Evolutionary conservation across 2,329 filamentous ascomycete species (phyloP), one percentile per base, ranked within the genome.

Genomic region (Orbilia blumenaviensis): DNA sequence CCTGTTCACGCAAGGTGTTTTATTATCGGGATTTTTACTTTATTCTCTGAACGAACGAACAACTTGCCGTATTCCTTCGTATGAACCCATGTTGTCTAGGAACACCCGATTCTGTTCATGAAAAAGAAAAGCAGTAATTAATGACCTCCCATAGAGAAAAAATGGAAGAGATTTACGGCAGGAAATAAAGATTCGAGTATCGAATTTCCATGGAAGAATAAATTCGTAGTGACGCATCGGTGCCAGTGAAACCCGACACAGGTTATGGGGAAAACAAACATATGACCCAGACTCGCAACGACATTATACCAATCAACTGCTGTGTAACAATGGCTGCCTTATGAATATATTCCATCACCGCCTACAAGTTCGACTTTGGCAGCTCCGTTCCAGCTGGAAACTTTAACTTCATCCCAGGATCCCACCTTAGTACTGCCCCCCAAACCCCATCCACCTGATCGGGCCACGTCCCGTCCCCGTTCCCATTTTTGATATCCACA

Each of bases 1-100:
- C 71, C 71, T 76, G 72, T 76, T 76, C 72, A 74, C 56, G 72
- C 72, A 76, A 63, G 72, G 72, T 76, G 72, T 76, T 76, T 76
- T 76, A 76, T 68, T 76, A 76, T 69, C 72, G 63, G 72, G 72
- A 68, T 66, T 50, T 69, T 76, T 64, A 58, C 27, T 58, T 68
- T 75, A 68, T 61, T 52, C 50, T 69, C 48, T 69, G 48, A 62
- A 62, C 38, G 63, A 63, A 64, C 58, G 64, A 76, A 50, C 32
- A 62, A 58, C 41, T 66, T 58, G 48, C 58, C 62, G 54, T 60
- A 67, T 66, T 61, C 60, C 60, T 48, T 63, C 60, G 60, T 63
- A 63, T 63, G 60, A 63, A 25, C 60, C 68, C 48, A 46, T 54
- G 48, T 61, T 66, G 21, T 64, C 52, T 56, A 63, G 48, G 60